A percentile compares a stretch with the other conserved stretches of the same genome.
phyloP scores from a whole-genome alignment of 371 early-diverging fungal species.

The Lichtheimia ornata region DNA sequence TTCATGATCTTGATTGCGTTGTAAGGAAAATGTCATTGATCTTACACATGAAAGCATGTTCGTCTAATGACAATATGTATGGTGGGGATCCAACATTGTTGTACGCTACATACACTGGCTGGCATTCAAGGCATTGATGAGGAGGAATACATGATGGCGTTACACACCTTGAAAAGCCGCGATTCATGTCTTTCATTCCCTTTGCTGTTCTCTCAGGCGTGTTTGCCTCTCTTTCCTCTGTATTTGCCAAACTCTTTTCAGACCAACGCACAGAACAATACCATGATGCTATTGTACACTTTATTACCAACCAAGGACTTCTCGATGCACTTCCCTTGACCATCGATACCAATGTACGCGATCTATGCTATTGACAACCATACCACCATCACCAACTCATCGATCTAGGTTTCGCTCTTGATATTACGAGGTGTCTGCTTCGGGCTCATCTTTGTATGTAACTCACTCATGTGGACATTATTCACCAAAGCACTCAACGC shows the following conservation, averaged over 20 bases:
- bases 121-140: too few relatives aligned
- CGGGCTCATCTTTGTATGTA: slow-evolving; percentile 62
- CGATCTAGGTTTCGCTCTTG: slow-evolving; percentile 35
- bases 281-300: slow-evolving; percentile 12
- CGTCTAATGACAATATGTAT: too few relatives aligned
- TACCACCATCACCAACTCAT: background rate
- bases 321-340: background rate
- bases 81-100: too few relatives aligned
- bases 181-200: slow-evolving; percentile 34
- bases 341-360: slow-evolving; percentile 21
- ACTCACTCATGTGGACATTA: slow-evolving; percentile 80
- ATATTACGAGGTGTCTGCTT: slow-evolving; percentile 56
- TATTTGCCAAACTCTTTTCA: slow-evolving; percentile 75
- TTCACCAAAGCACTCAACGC: slow-evolving; percentile 78
- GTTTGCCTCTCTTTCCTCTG: slow-evolving; percentile 75
- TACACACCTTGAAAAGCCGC: too few relatives aligned
- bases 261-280: slow-evolving; percentile 52
- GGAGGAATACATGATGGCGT: too few relatives aligned
- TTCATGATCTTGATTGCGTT: too few relatives aligned
- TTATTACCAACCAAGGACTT: background rate
- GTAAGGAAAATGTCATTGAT: too few relatives aligned
- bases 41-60: too few relatives aligned
- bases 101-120: too few relatives aligned
- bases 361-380: background rate
- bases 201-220: slow-evolving; percentile 63